These are phyloP conservation scores for Chlamydomonas eustigma DNA, from an alignment of 139 green algal species.

Conservation along the genomic window DNA sequence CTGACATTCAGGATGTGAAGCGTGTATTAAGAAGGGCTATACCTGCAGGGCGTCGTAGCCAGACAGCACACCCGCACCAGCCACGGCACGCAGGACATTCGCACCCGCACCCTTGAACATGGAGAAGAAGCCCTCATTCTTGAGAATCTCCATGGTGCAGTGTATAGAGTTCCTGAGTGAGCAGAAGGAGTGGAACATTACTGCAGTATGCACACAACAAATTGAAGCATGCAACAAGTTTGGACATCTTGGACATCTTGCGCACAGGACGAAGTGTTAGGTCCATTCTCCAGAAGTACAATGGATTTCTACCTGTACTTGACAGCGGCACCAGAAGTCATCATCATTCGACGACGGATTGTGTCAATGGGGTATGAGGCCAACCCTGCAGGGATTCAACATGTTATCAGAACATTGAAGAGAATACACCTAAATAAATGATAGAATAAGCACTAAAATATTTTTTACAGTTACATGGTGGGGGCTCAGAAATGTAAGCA, in stretches of 20 bases:
- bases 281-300: too few relatives aligned
- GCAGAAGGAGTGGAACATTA: neutral
- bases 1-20: too few relatives aligned
- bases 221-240: too few relatives aligned
- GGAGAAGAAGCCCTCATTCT: conserved; percentile 85
- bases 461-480: too few relatives aligned
- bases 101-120: conserved; percentile 94
- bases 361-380: conserved; percentile 99
- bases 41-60: conserved; percentile 56
- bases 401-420: conserved; percentile 1
- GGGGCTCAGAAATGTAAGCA: too few relatives aligned
- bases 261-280: too few relatives aligned
- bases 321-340: conserved; percentile 88
- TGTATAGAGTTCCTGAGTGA: conserved; percentile 70
- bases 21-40: too few relatives aligned
- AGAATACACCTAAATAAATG: too few relatives aligned
- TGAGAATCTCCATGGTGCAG: conserved; percentile 88
- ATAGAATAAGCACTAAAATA: too few relatives aligned
- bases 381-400: conserved; percentile 52
- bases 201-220: too few relatives aligned
- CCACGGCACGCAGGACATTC: conserved; percentile 69
- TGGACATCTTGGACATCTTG: too few relatives aligned
- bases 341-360: conserved; percentile 97
- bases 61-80: conserved; percentile 54
- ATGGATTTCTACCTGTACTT: conserved; percentile 86